Evolutionary conservation across 371 early-diverging fungal species (phyloP).

Genomic region (Dichotomocladium elegans): DNA sequence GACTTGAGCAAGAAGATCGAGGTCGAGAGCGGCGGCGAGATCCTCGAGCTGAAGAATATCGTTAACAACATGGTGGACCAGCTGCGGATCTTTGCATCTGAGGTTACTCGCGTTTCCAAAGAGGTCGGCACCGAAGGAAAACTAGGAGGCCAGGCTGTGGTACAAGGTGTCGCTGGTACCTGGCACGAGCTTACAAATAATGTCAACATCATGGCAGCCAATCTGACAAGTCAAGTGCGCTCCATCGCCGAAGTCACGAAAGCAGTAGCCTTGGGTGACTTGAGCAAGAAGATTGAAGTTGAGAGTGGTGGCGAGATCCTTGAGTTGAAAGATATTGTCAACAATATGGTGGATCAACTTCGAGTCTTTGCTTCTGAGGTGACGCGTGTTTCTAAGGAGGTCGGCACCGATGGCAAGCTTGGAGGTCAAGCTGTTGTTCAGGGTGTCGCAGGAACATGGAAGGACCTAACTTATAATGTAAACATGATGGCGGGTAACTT

Average conservation of each 20-base stretch:
- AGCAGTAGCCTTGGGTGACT: slow-evolving; percentile 61
- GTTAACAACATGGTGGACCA: slow-evolving; percentile 19
- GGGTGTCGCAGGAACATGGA: slow-evolving; percentile 39
- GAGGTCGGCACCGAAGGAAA: slow-evolving; percentile 62
- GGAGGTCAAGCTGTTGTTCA: slow-evolving; percentile 37
- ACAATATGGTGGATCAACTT: slow-evolving; percentile 54
- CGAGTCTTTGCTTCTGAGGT: slow-evolving; percentile 32
- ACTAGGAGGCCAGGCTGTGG: slow-evolving; percentile 50
- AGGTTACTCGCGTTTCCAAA: slow-evolving; percentile 55
- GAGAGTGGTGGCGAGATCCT: slow-evolving; percentile 54
- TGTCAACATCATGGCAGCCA: slow-evolving; percentile 56
- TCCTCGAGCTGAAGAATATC: slow-evolving; percentile 17
- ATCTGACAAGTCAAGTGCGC: slow-evolving; percentile 60
- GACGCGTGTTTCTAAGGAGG: slow-evolving; percentile 46
- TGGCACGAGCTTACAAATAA: slow-evolving; percentile 64
- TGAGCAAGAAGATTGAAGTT: slow-evolving; percentile 52
- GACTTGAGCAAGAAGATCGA: slow-evolving; percentile 20
- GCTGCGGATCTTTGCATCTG: slow-evolving; percentile 45
- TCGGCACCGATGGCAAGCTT: slow-evolving; percentile 45
- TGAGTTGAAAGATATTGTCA: slow-evolving; percentile 62
- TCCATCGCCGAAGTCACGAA: slow-evolving; percentile 60
- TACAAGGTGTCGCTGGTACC: slow-evolving; percentile 50
- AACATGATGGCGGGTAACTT: slow-evolving; percentile 38
- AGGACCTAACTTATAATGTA: slow-evolving; percentile 37
- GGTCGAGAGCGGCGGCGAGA: slow-evolving; percentile 20